Conservation (phyloP, 192 early-diverging fungal species). For the Allomyces macrogynus region DNA sequence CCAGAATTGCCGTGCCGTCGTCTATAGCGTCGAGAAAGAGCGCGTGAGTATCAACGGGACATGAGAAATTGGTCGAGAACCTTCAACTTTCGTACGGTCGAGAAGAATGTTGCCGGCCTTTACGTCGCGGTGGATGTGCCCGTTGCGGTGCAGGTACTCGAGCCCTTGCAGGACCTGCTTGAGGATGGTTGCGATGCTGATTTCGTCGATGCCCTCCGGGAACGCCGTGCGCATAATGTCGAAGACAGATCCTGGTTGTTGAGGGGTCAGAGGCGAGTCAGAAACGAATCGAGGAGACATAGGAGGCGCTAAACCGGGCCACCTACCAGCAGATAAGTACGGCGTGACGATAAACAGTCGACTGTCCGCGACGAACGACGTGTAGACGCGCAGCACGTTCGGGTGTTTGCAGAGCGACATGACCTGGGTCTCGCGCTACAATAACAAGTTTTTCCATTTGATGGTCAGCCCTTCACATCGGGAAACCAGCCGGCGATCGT, state of each 20-base stretch:
- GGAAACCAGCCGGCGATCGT: neutral
- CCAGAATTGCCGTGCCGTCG: constrained; percentile 36
- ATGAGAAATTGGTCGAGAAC: too few species aligned
- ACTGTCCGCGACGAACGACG: constrained; percentile 59
- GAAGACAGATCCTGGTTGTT: constrained; percentile 44
- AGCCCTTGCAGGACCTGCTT: constrained; percentile 51
- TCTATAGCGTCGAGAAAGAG: constrained; percentile 7
- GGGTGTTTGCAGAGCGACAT: constrained; percentile 75
- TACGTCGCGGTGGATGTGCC: constrained; percentile 50
- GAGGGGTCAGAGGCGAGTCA: neutral
- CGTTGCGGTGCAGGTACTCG: constrained; percentile 40
- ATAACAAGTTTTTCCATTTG: neutral
- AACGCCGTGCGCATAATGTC: constrained; percentile 79
- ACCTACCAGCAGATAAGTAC: constrained; percentile 40
- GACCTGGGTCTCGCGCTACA: constrained; percentile 60
- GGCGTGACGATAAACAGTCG: constrained; percentile 74
- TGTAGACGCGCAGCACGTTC: constrained; percentile 62
- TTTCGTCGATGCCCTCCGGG: constrained; percentile 65
- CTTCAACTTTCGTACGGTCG: constrained; percentile 11
- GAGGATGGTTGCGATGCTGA: constrained; percentile 53
- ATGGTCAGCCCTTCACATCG: neutral
- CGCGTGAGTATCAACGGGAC: too few species aligned
- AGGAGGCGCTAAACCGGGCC: neutral
- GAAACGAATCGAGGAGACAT: constrained; percentile 4
- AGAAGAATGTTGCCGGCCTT: constrained; percentile 50